These are phyloP conservation scores for Bidens hawaiensis DNA, from an alignment of 140 eudicot genomes.

Conservation along the genomic window DNA sequence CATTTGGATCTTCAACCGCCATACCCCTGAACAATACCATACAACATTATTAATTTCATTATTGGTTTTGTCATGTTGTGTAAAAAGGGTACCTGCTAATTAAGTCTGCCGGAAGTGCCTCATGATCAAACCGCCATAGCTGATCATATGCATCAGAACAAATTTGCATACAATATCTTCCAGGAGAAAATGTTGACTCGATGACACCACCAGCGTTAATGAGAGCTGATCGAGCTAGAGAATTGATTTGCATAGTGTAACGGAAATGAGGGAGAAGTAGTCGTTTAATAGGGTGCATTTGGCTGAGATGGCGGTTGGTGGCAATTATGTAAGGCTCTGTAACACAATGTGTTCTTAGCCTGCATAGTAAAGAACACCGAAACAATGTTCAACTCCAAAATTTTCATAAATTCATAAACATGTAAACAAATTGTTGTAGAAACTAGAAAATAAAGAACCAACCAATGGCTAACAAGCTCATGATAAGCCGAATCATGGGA, in stretches of 20 bases:
- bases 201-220: conserved; percentile 51
- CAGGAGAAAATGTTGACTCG: conserved; percentile 37
- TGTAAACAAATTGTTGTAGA: neutral
- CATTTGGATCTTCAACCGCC: conserved; percentile 38
- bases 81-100: conserved; percentile 40
- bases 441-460: neutral
- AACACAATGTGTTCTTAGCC: conserved; percentile 63
- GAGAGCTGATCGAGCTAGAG: conserved; percentile 46
- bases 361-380: conserved; percentile 3
- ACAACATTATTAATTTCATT: neutral
- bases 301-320: conserved; percentile 55
- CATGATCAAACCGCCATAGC: conserved; percentile 58
- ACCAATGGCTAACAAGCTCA: conserved; percentile 52
- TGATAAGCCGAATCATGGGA: conserved; percentile 51
- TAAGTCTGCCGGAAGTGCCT: conserved; percentile 60
- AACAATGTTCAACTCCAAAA: neutral
- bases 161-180: conserved; percentile 36
- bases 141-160: conserved; percentile 43
- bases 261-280: conserved; percentile 58
- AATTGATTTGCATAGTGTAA: conserved; percentile 56
- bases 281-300: conserved; percentile 53
- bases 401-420: neutral
- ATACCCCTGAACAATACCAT: conserved; percentile 33
- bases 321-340: conserved; percentile 71
- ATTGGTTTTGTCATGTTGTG: neutral